Evolutionary conservation across 179 eudicot species (phyloP).

Genomic region (Silene noctiflora): DNA sequence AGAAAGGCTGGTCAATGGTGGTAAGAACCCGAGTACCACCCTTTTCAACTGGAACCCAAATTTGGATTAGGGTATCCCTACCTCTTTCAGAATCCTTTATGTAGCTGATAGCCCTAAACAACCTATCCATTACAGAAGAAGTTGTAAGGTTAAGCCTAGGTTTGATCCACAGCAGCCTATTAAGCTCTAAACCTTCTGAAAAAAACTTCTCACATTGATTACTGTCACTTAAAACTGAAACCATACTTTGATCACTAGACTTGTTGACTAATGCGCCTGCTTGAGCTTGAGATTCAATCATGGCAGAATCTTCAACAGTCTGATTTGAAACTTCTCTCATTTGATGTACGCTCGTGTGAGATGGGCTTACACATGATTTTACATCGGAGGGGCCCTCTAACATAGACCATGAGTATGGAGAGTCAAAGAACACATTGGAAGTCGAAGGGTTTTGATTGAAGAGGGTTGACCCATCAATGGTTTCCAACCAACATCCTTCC

Average conservation of each 20-base stretch:
- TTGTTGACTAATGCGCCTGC: slow-evolving; percentile 25
- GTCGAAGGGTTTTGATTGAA: slow-evolving; percentile 42
- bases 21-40: slow-evolving; percentile 58
- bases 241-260: slow-evolving; percentile 20
- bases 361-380: slow-evolving; percentile 26
- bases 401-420: slow-evolving; percentile 51
- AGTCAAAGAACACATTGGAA: slow-evolving; percentile 43
- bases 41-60: slow-evolving; percentile 73
- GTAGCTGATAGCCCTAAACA: slow-evolving; percentile 50
- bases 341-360: slow-evolving; percentile 35
- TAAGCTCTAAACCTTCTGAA: slow-evolving; percentile 42
- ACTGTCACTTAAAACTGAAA: slow-evolving; percentile 15
- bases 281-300: slow-evolving; percentile 27
- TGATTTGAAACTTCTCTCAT: slow-evolving; percentile 36
- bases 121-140: slow-evolving; percentile 57
- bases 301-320: slow-evolving; percentile 32
- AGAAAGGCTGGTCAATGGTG: slow-evolving; percentile 62
- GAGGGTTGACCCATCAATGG: slow-evolving; percentile 57
- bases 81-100: slow-evolving; percentile 53
- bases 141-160: slow-evolving; percentile 38
- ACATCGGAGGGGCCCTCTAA: slow-evolving; percentile 31
- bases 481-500: slow-evolving; percentile 84
- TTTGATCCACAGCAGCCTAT: slow-evolving; percentile 61
- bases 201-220: slow-evolving; percentile 26
- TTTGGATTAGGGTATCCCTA: slow-evolving; percentile 60